A percentile compares a stretch with the other conserved stretches of the same genome.
phyloP scores from a whole-genome alignment of 192 early-diverging fungal genomes.

The Hyaloraphidium curvatum region DNA sequence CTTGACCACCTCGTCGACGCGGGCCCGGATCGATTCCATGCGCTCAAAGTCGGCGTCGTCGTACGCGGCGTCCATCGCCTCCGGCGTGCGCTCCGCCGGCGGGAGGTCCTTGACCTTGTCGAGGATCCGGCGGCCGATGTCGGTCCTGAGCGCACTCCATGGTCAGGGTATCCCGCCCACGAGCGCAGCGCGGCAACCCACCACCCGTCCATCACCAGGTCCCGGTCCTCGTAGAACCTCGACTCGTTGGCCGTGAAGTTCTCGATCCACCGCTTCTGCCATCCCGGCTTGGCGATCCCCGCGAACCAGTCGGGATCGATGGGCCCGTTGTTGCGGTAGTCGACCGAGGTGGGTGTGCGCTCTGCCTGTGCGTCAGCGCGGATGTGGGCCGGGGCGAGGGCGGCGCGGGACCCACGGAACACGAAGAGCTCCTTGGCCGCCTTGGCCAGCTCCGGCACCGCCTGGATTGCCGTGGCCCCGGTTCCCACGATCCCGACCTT shows the following conservation, averaged over 20 bases:
- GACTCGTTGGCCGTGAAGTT: not conserved
- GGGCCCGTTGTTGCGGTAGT: not conserved
- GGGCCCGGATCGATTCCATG: not conserved
- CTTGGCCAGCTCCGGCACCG: no score
- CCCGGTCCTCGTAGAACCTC: not conserved
- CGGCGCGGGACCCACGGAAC: no score
- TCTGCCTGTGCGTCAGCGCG: no score
- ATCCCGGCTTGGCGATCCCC: not conserved
- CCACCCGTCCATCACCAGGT: not conserved
- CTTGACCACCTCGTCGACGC: not conserved
- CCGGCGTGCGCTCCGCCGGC: no score
- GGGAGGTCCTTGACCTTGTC: no score
- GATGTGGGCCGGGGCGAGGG: no score
- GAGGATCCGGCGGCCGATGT: no score
- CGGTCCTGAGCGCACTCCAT: no score
- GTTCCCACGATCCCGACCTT: not conserved
- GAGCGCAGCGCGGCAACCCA: no score
- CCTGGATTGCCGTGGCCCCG: not conserved
- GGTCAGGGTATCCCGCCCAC: no score
- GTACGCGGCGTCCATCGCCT: no score
- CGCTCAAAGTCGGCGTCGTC: constrained; percentile 1
- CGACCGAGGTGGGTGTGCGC: not conserved
- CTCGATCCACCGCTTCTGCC: not conserved
- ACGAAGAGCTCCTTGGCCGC: constrained; percentile 1
- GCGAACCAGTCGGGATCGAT: not conserved